These are phyloP conservation scores for Colletotrichum sp. DNA, from an alignment of 2,329 filamentous ascomycete genomes.

Conservation along the genomic window DNA sequence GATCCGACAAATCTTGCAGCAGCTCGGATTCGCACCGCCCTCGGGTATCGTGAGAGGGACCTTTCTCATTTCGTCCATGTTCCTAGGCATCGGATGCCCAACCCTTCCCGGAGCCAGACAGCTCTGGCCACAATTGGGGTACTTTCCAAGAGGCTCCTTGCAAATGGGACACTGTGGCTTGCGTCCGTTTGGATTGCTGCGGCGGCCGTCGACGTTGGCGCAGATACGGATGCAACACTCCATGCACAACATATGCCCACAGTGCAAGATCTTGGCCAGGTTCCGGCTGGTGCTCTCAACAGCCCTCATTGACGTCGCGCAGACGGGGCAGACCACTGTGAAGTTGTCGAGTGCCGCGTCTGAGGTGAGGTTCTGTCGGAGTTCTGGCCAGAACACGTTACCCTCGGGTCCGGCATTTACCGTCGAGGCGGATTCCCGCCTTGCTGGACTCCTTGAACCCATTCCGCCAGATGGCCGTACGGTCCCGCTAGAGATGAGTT, in stretches of 20 bases:
- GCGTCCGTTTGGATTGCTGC: not conserved
- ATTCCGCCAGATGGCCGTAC: not conserved
- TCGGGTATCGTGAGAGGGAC: slow-evolving; percentile 14
- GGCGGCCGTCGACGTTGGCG: not conserved
- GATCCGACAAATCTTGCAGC: slow-evolving; percentile 7
- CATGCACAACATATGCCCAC: slow-evolving; percentile 19
- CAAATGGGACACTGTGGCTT: slow-evolving; percentile 12
- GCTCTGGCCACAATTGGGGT: not conserved
- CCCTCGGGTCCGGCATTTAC: not conserved
- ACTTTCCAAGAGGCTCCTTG: not conserved
- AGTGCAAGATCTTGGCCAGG: slow-evolving; percentile 3
- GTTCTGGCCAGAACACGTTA: slow-evolving; percentile 10
- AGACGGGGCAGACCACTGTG: slow-evolving; percentile 12
- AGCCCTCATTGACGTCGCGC: slow-evolving; percentile 4
- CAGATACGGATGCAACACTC: slow-evolving; percentile 3
- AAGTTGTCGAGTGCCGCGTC: not conserved
- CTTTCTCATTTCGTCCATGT: not conserved
- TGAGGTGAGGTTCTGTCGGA: not conserved
- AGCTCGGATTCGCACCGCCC: not conserved
- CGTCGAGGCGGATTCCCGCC: not conserved
- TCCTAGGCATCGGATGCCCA: not conserved
- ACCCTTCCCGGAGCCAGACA: not conserved
- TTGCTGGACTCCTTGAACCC: not conserved
- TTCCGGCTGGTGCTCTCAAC: slow-evolving; percentile 1
- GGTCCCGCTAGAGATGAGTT: not conserved